Evolutionary conservation across 108 stramenopile genomes (phyloP).

Genomic region (Bacterosira constricta): DNA sequence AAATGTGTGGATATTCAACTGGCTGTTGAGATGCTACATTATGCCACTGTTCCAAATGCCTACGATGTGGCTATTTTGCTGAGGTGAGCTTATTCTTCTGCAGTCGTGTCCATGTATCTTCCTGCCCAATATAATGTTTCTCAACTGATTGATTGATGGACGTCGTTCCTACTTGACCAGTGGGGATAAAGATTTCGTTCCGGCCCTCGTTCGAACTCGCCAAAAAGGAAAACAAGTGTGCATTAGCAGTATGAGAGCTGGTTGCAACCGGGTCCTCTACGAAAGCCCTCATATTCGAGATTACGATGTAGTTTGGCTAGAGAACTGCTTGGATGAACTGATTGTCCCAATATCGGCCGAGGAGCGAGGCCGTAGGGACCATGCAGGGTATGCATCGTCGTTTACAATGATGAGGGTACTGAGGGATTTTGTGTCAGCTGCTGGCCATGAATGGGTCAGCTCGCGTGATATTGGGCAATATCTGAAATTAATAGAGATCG

Average conservation of each 20-base stretch:
- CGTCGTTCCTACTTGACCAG: slow-evolving; percentile 2
- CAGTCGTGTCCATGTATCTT: background rate
- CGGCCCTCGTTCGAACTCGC: slow-evolving; percentile 80
- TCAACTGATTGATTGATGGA: background rate
- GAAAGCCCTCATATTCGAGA: slow-evolving; percentile 77
- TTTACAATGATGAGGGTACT: slow-evolving; percentile 71
- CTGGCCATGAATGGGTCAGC: slow-evolving; percentile 49
- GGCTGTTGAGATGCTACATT: slow-evolving; percentile 89
- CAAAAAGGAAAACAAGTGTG: slow-evolving; percentile 83
- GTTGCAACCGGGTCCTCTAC: slow-evolving; percentile 66
- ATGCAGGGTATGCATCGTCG: slow-evolving; percentile 46
- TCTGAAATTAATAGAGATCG: slow-evolving; percentile 61
- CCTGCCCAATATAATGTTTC: background rate
- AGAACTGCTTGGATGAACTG: slow-evolving; percentile 69
- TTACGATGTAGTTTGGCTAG: slow-evolving; percentile 77
- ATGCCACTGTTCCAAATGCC: slow-evolving; percentile 83
- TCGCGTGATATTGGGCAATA: slow-evolving; percentile 74
- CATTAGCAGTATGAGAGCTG: slow-evolving; percentile 63
- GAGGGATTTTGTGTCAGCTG: slow-evolving; percentile 65
- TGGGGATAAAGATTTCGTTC: slow-evolving; percentile 89
- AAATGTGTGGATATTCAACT: slow-evolving; percentile 92
- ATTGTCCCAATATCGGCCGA: slow-evolving; percentile 50
- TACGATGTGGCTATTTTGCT: slow-evolving; percentile 88
- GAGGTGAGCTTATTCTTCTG: slow-evolving; percentile 21
- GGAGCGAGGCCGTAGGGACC: slow-evolving; percentile 29